Base-by-base conservation (phyloP, 768 basidiomycete species). In the Boletus edulis region DNA sequence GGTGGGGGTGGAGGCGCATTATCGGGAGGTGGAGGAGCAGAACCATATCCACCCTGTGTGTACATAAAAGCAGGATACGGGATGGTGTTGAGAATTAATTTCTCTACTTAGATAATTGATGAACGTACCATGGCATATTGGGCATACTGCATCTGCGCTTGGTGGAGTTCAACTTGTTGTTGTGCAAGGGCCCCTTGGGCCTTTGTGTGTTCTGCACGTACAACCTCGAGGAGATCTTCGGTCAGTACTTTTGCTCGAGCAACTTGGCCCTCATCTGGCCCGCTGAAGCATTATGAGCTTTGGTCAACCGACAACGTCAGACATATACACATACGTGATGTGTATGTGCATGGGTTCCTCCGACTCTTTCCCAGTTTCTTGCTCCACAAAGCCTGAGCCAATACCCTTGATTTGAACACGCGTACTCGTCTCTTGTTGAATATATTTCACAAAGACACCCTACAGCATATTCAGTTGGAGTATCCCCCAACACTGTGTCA, bases 401-500 rank as follows among this genome's bases (percentile, higher is more conserved):
- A 85, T 64, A 18, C 96, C 96, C 72, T 98, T 98, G 63, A 99
- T 97, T 70, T 99, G 96, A 10, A 99, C 96, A 56, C 96, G 83
- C 7, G 95, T 96, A 29, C 87, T 87, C 0, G 96, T 99, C 72
- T 99, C 96, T 63, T 88, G 83, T 72, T 99, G 96, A 47, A 98
- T 98, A 68, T 94, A 94, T 73, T 99, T 99, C 61, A 99, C 96
- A 66, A 98, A 99, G 60, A 93, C 86, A 60, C 95, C 95, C 90
- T 69, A 48, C 11, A 37, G 5, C 24, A 35, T 32, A 8, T 24
- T 56, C 41, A 49, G 17, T 22, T n/a, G 15, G 3, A 10, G 10
- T n/a, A 14, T 9, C 24, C 20, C 8, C 39, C 5, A 35, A 20
- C 5, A 22, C 12, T 12, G 14, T 15, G 37, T 29, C 2, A 15